Percentiles rank a stretch among this genome's conserved stretches.
These are phyloP conservation scores for Paraleonurus japonicus DNA, from an alignment of 257 asterid genomes.

Conservation along the genomic window DNA sequence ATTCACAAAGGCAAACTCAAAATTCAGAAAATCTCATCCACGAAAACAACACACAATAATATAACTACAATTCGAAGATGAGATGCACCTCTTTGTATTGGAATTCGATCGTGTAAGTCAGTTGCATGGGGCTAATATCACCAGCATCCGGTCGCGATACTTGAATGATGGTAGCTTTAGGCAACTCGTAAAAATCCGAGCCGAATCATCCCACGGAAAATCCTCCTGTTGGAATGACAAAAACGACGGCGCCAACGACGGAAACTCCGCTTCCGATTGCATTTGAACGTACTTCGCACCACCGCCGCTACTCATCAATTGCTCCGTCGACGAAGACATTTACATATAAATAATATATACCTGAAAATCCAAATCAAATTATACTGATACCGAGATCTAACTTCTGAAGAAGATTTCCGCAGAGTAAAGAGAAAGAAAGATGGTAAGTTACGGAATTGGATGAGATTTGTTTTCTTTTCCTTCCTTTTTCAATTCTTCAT, in stretches of 20 bases:
- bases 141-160: constrained; percentile 90
- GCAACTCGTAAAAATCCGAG: constrained; percentile 76
- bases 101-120: constrained; percentile 77
- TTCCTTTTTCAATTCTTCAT: neutral
- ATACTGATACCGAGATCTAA: constrained; percentile 18
- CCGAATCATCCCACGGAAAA: constrained; percentile 36
- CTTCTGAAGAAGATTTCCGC: constrained; percentile 4
- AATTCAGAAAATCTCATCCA: constrained; percentile 13
- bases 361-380: neutral
- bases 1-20: neutral
- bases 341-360: neutral
- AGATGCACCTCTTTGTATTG: constrained; percentile 64
- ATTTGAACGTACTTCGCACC: constrained; percentile 35
- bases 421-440: constrained; percentile 3
- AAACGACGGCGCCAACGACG: constrained; percentile 50
- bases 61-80: constrained; percentile 12
- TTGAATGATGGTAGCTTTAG: constrained; percentile 62
- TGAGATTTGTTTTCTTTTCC: constrained; percentile 20
- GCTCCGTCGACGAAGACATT: constrained; percentile 81
- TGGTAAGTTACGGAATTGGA: constrained; percentile 23
- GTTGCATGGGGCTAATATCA: constrained; percentile 81
- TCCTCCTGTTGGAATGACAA: constrained; percentile 41
- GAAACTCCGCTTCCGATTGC: constrained; percentile 33
- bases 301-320: constrained; percentile 49
- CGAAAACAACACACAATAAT: neutral